Evolutionary conservation across 345 rosid genomes (phyloP).

Genomic region (Bruguiera parviflora): DNA sequence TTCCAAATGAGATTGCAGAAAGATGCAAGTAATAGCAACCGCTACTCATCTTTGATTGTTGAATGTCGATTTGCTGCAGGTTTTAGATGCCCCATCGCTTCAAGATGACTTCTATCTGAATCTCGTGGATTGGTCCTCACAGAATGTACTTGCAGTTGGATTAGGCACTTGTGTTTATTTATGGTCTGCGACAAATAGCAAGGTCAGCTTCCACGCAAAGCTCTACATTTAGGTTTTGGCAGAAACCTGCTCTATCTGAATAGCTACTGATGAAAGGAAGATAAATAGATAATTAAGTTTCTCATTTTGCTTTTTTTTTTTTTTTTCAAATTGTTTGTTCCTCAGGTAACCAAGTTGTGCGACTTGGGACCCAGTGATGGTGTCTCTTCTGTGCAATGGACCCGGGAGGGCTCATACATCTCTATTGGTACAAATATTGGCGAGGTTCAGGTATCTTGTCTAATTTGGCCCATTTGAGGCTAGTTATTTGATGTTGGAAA

Average conservation of each 20-base stretch:
- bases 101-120: conserved; percentile 98
- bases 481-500: no score
- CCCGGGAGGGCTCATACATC: conserved; percentile 89
- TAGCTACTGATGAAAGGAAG: not conserved
- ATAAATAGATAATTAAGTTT: not conserved
- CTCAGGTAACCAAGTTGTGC: conserved; percentile 67
- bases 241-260: not conserved
- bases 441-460: conserved; percentile 72
- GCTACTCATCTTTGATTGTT: no score
- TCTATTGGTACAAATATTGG: conserved; percentile 67
- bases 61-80: conserved; percentile 44
- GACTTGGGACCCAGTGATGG: conserved; percentile 86
- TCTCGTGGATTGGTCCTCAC: conserved; percentile 97
- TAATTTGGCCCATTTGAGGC: no score
- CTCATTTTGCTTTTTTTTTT: not conserved
- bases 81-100: conserved; percentile 92
- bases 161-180: conserved; percentile 94
- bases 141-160: conserved; percentile 93
- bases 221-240: not conserved
- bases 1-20: no score
- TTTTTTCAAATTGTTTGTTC: conserved; percentile 19
- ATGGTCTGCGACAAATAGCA: conserved; percentile 96
- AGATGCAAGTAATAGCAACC: no score
- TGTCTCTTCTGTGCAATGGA: conserved; percentile 93
- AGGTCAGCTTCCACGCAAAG: conserved; percentile 43